Evolutionary conservation across 805 yeast genomes (phyloP).

Genomic region (Saccharomycopsis sp.): DNA sequence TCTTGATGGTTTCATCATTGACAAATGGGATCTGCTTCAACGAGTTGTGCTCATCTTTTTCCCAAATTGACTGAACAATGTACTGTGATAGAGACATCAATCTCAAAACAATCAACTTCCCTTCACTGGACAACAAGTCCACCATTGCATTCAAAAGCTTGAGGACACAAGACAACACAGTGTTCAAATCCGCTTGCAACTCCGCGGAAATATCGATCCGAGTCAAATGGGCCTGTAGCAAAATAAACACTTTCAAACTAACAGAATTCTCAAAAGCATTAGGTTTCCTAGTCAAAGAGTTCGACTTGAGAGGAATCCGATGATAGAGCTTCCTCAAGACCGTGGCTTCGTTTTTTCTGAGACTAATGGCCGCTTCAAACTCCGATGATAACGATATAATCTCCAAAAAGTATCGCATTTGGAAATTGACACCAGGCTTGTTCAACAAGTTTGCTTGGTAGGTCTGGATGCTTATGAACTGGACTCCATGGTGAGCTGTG

Average conservation of each 20-base stretch:
- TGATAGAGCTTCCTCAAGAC: slow-evolving; percentile 43
- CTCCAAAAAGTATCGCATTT: slow-evolving; percentile 54
- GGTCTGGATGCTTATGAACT: slow-evolving; percentile 58
- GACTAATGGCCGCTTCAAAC: slow-evolving; percentile 50
- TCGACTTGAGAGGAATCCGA: slow-evolving; percentile 53
- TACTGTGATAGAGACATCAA: slow-evolving; percentile 87
- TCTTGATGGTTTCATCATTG: slow-evolving; percentile 36
- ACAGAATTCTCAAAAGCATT: slow-evolving; percentile 25
- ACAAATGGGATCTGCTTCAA: slow-evolving; percentile 77
- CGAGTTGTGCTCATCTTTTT: slow-evolving; percentile 50
- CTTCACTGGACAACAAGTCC: slow-evolving; percentile 74
- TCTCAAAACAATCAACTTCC: slow-evolving; percentile 63
- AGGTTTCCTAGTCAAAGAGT: slow-evolving; percentile 12
- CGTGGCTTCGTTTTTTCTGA: slow-evolving; percentile 51
- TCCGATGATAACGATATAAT: slow-evolving; percentile 61
- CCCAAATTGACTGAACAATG: slow-evolving; percentile 84
- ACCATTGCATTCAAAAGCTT: slow-evolving; percentile 55
- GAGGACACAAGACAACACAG: slow-evolving; percentile 41
- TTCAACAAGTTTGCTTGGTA: slow-evolving; percentile 28
- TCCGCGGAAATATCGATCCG: slow-evolving; percentile 56
- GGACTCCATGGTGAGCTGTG: slow-evolving; percentile 61
- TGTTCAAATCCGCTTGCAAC: slow-evolving; percentile 44
- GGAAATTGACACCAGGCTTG: slow-evolving; percentile 45
- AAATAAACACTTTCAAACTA: slow-evolving; percentile 41
- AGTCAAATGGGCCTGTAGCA: slow-evolving; percentile 76